Evolutionary conservation across 2,329 filamentous ascomycete genomes (phyloP), one percentile per base, ranked within the genome.

Genomic region (Coniochaeta prunicola): DNA sequence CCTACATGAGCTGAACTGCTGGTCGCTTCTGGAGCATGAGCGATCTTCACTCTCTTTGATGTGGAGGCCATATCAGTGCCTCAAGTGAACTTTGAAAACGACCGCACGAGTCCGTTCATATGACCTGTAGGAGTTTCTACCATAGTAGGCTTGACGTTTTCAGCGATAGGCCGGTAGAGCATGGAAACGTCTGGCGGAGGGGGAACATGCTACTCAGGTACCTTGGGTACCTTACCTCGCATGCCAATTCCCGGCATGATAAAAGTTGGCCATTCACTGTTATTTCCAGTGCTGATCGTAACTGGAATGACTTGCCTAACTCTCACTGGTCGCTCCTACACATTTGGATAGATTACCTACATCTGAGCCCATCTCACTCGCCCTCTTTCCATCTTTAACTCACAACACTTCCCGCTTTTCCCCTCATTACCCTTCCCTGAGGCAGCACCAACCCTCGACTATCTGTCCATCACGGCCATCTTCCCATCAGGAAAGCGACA

Each of bases 361-460:
- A 21, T 45, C 13, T 38, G 17, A 45, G 24, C n/a, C n/a, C n/a
- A n/a, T n/a, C 40, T 40, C 19, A 4, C 19, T 24, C 12, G 10
- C 56, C 50, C 60, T 62, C 61, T 50, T 60, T 66, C 63, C 64
- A 62, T 54, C 56, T 57, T 59, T 60, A 53, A 42, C 57, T 53
- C 54, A 56, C 56, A 24, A 54, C 62, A n/a, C 61, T 62, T 59
- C 58, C 50, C 59, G 58, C 62, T 64, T 63, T 64, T 63, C 58
- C 57, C 60, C 59, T 58, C 64, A 65, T 56, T 61, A 59, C 61
- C 58, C 57, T 58, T 54, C 45, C 58, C 33, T 57, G 57, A 19
- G 33, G 42, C 57, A 58, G 54, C 57, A n/a, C n/a, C n/a, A 54
- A 61, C 56, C 60, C 60, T 21, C 38, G 31, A 45, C 60, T 65